These are phyloP conservation scores for Aechmea fasciata DNA, from an alignment of 176 grass and related monocot genomes.

Conservation along the genomic window DNA sequence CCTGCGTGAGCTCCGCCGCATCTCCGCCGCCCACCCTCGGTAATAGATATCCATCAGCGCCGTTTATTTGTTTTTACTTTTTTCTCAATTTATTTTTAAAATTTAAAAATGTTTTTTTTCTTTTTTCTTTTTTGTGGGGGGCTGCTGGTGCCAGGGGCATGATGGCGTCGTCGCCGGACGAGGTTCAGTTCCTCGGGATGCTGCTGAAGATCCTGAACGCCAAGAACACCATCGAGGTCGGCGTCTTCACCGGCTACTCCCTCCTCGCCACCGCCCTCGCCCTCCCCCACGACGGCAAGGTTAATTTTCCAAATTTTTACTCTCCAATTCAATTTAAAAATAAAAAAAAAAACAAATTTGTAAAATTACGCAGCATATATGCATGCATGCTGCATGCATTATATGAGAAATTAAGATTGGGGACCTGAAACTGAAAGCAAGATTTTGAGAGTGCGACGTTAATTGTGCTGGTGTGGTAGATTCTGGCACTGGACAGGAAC, in stretches of 20 bases:
- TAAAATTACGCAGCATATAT: background rate
- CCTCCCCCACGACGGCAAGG: conserved; percentile 58
- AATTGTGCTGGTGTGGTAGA: conserved; percentile 4
- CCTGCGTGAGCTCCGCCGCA: conserved; percentile 56
- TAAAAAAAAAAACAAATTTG: background rate
- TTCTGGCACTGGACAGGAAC: conserved; percentile 37
- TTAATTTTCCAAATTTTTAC: background rate
- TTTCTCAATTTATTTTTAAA: background rate
- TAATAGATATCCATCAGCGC: background rate
- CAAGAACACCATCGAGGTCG: conserved; percentile 63
- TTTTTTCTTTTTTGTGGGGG: background rate
- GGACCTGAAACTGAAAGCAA: too few relatives aligned
- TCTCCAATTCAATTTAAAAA: background rate
- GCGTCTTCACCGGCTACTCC: conserved; percentile 76
- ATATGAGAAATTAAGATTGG: too few relatives aligned
- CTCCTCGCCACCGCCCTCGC: conserved; percentile 66
- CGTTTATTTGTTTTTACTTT: background rate
- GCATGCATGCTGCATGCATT: too few relatives aligned
- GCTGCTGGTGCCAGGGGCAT: conserved; percentile 14
- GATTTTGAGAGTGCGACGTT: too few relatives aligned
- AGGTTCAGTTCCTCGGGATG: conserved; percentile 38
- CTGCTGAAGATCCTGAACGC: conserved; percentile 69
- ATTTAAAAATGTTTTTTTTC: too few relatives aligned
- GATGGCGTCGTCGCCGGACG: conserved; percentile 49
- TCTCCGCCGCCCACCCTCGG: conserved; percentile 37